Evolutionary conservation across 805 yeast species (phyloP), one percentile per base, ranked within the genome.

Genomic region (Cyberlindnera mississippiensis): DNA sequence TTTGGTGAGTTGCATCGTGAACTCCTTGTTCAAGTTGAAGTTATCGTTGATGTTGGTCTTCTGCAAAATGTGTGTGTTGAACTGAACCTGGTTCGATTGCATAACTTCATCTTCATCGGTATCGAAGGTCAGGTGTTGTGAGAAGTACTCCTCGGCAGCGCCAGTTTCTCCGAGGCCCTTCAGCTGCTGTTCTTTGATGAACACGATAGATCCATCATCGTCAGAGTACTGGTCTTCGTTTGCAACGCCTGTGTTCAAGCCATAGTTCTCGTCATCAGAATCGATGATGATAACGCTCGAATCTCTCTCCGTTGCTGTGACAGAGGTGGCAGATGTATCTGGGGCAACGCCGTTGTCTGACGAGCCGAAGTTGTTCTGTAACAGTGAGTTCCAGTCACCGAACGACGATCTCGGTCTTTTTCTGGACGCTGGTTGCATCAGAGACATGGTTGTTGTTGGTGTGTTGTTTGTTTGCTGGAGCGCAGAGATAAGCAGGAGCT

Each of bases 331-430:
- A 7, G 38, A 26, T 37, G 44, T 35, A 9, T 40, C 48, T 18
- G 44, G 49, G 12, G 37, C 46, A 10, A 42, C 35, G 4, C 38
- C 45, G 15, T 35, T 33, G 6, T 49, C 43, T 2, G 38, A 19
- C 14, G 43, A 28, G 44, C 37, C 45, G 31, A 48, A 46, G 36
- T 51, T 50, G 37, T 41, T 42, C 33, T 48, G 51, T 1, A 55
- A 41, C 13, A 49, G 38, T 44, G 52, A 48, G 52, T 48, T 58
- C 63, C 51, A 60, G 45, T 53, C 61, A 24, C 52, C 45, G 39
- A 47, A 55, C 29, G 53, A 48, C 12, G 56, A 55, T 49, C 73
- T 61, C n/a, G 69, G 70, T 45, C 72, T 60, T 54, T 68, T 68
- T 38, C 73, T 30, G 28, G 48, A 40, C 12, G 41, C 17, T 28